These are phyloP conservation scores for Fonsecaea nubica DNA, from an alignment of 2,329 filamentous ascomycete genomes.

Conservation along the genomic window DNA sequence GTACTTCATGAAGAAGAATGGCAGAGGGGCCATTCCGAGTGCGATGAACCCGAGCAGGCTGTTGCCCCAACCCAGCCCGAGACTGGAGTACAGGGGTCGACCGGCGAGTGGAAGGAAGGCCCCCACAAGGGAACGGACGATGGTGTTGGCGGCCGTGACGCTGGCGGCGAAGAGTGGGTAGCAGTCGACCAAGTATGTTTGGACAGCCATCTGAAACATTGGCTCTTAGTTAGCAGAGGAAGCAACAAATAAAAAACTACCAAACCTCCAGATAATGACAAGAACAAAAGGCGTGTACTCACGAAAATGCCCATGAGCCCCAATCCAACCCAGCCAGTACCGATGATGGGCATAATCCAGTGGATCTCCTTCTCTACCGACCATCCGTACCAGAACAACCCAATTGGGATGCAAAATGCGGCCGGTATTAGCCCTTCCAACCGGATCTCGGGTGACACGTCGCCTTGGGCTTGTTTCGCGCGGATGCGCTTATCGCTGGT, in stretches of 20 bases:
- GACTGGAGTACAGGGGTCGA: constrained; percentile 46
- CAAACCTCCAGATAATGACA: no score
- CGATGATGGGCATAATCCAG: constrained; percentile 56
- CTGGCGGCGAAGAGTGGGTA: constrained; percentile 57
- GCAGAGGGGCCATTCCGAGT: constrained; percentile 41
- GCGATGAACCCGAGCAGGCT: constrained; percentile 53
- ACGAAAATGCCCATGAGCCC: constrained; percentile 44
- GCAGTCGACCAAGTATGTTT: constrained; percentile 43
- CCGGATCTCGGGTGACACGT: constrained; percentile 59
- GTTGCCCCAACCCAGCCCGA: constrained; percentile 50
- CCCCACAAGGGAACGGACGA: constrained; percentile 53
- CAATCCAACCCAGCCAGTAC: constrained; percentile 48
- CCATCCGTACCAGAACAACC: constrained; percentile 60
- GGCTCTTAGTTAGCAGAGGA: constrained; percentile 4
- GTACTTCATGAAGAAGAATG: constrained; percentile 20
- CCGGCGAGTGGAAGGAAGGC: constrained; percentile 60
- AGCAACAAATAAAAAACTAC: no score
- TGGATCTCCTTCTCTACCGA: constrained; percentile 42
- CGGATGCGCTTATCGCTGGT: constrained; percentile 52
- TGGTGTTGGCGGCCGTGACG: constrained; percentile 56
- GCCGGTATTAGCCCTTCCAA: constrained; percentile 60
- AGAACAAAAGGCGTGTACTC: neutral
- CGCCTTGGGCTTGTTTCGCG: constrained; percentile 38
- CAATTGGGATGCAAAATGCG: constrained; percentile 54
- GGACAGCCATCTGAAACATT: constrained; percentile 41